Percentiles rank a stretch among this genome's conserved stretches.
Conservation (phyloP, 768 basidiomycete genomes). For the Boletus sp. region DNA sequence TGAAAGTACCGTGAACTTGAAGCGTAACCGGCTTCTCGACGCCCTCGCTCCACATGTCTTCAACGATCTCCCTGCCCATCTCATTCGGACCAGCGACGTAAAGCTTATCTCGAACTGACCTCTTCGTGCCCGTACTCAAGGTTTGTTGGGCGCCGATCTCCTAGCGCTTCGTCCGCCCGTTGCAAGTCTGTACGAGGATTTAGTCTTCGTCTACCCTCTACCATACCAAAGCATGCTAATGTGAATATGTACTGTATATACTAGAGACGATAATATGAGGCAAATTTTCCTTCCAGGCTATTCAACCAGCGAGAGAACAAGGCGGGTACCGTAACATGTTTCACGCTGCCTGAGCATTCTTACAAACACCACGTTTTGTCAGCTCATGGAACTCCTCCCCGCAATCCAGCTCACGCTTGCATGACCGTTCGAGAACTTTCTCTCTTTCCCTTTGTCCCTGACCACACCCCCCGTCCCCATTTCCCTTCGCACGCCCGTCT, state of each 20-base stretch:
- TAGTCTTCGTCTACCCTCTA: no score
- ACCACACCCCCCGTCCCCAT: not conserved
- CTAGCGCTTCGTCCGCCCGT: conserved; percentile 3
- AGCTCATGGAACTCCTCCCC: conserved; percentile 15
- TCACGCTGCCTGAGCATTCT: not conserved
- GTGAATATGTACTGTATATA: no score
- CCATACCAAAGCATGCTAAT: no score
- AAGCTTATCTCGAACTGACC: conserved; percentile 9
- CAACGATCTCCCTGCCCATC: conserved; percentile 15
- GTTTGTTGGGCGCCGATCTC: not conserved
- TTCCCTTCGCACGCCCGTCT: not conserved
- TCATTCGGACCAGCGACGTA: conserved; percentile 9
- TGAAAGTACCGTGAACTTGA: not conserved
- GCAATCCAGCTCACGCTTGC: not conserved
- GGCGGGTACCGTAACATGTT: no score
- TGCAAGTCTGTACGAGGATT: conserved; percentile 3
- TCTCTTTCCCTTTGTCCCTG: conserved; percentile 18
- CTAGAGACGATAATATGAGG: not conserved
- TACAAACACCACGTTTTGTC: not conserved
- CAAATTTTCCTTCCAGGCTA: not conserved
- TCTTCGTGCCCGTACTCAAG: conserved; percentile 1
- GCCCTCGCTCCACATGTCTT: conserved; percentile 9
- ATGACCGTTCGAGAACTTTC: not conserved
- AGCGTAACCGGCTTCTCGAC: conserved; percentile 8
- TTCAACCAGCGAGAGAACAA: not conserved